Conservation (phyloP, 2,329 filamentous ascomycete species). For the Ilyonectria destructans region DNA sequence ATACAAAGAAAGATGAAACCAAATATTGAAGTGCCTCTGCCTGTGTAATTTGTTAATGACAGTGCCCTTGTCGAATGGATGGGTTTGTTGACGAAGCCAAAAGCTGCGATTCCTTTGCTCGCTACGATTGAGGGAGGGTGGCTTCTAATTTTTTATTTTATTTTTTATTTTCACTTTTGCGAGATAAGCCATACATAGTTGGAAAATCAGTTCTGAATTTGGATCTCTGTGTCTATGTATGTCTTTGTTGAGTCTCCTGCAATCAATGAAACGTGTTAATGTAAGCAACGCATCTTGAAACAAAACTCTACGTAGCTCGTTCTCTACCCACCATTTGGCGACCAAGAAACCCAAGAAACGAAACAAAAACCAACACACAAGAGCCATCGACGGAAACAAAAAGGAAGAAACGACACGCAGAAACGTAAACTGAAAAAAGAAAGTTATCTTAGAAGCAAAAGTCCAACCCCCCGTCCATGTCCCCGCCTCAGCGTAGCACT, state of each 20-base stretch:
- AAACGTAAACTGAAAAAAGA: slow-evolving; percentile 2
- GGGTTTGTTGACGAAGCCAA: not conserved
- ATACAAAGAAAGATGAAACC: slow-evolving; percentile 21
- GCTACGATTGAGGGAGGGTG: not conserved
- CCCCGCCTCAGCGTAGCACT: slow-evolving; percentile 6
- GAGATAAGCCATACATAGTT: too few relatives aligned
- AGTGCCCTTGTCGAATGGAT: not conserved
- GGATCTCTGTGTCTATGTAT: slow-evolving; percentile 8
- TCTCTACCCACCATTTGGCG: not conserved
- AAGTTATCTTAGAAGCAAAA: slow-evolving; percentile 24
- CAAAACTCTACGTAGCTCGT: slow-evolving; percentile 6
- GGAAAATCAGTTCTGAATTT: slow-evolving; percentile 6
- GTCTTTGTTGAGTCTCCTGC: slow-evolving; percentile 6
- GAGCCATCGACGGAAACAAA: slow-evolving; percentile 1
- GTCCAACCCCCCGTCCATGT: slow-evolving; percentile 11
- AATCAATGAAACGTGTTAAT: slow-evolving; percentile 4
- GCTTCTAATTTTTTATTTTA: too few relatives aligned
- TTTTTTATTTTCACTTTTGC: not conserved
- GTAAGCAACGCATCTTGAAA: slow-evolving; percentile 2
- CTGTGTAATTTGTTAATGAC: slow-evolving; percentile 10
- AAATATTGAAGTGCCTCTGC: not conserved
- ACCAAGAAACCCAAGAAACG: slow-evolving; percentile 1
- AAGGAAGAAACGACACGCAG: slow-evolving; percentile 9
- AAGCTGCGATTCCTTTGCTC: not conserved
- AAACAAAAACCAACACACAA: slow-evolving; percentile 8